phyloP scores from a whole-genome alignment of 2,329 filamentous ascomycete genomes.

The Penicillium hesseltinei region DNA sequence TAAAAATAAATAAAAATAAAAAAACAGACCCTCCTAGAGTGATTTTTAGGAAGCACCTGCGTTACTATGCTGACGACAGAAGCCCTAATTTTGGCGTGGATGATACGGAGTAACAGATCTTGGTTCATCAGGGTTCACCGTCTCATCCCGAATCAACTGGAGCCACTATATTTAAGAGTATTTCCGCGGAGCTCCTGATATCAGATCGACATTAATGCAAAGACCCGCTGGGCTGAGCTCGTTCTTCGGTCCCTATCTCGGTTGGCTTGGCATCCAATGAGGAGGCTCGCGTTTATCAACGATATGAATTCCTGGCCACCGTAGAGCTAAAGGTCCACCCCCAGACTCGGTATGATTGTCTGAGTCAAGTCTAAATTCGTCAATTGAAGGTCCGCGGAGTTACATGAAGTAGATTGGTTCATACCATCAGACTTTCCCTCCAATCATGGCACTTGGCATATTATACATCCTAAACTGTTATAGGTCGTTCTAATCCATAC shows the following conservation, averaged over 20 bases:
- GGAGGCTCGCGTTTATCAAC: slow-evolving; percentile 24
- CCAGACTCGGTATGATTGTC: not conserved
- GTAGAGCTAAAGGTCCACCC: not conserved
- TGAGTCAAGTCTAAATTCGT: not conserved
- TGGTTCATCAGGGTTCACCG: not conserved
- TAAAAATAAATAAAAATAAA: not conserved
- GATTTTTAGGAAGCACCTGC: too few species aligned
- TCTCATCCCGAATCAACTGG: too few species aligned
- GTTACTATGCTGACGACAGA: not conserved
- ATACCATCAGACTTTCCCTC: slow-evolving; percentile 3
- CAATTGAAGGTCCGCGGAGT: slow-evolving; percentile 19
- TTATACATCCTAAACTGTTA: not conserved
- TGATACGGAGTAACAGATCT: not conserved
- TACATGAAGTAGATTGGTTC: not conserved
- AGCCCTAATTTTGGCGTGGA: not conserved
- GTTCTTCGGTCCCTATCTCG: slow-evolving; percentile 15
- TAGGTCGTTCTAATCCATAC: slow-evolving; percentile 1
- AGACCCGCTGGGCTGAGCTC: slow-evolving; percentile 6
- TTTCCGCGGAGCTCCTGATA: slow-evolving; percentile 21
- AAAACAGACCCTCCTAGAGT: not conserved
- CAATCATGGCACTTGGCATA: not conserved
- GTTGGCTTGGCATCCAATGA: slow-evolving; percentile 21
- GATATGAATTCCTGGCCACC: not conserved
- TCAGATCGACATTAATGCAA: slow-evolving; percentile 3
- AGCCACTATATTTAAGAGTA: slow-evolving; percentile 11